Evolutionary conservation across 2,329 filamentous ascomycete species (phyloP).

Genomic region (Pyrenophora teres): DNA sequence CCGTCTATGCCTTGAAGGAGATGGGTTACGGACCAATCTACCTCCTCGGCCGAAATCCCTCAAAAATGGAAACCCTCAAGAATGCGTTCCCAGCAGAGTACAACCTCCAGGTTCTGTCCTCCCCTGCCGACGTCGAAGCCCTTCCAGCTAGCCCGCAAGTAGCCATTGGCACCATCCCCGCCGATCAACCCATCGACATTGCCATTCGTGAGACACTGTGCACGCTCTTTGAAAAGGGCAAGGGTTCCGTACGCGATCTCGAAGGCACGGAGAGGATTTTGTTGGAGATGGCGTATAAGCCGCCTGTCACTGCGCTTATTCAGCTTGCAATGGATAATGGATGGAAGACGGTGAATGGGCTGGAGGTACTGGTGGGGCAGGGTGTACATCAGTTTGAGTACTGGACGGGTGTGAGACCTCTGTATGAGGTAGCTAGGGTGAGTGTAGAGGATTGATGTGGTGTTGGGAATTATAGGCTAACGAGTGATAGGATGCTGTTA

Average conservation of each 20-base stretch:
- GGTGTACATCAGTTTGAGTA: constrained; percentile 82
- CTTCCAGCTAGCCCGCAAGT: constrained; percentile 64
- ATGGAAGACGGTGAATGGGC: constrained; percentile 82
- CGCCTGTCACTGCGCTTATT: constrained; percentile 81
- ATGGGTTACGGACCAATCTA: constrained; percentile 88
- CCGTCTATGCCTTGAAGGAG: constrained; percentile 82
- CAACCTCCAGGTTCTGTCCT: constrained; percentile 62
- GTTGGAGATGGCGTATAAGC: constrained; percentile 97
- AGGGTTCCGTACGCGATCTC: constrained; percentile 16
- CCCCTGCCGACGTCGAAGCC: constrained; percentile 55
- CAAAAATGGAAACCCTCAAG: constrained; percentile 70
- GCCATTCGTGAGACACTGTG: constrained; percentile 69
- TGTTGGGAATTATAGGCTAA: constrained; percentile 3
- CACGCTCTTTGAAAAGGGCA: constrained; percentile 53
- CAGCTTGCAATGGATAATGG: constrained; percentile 75
- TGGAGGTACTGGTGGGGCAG: constrained; percentile 89
- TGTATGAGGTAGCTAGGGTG: constrained; percentile 71
- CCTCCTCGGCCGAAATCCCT: constrained; percentile 75
- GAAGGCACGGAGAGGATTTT: constrained; percentile 58
- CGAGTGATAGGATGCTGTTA: constrained; percentile 19
- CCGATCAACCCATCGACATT: constrained; percentile 79
- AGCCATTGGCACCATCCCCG: constrained; percentile 88
- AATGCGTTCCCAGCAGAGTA: constrained; percentile 75
- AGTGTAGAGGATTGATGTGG: constrained; percentile 20
- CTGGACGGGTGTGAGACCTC: constrained; percentile 80